Percentiles rank a stretch among this genome's conserved stretches.
phyloP scores from a whole-genome alignment of 176 grass and related monocot genomes.

The Oryza meridionalis region DNA sequence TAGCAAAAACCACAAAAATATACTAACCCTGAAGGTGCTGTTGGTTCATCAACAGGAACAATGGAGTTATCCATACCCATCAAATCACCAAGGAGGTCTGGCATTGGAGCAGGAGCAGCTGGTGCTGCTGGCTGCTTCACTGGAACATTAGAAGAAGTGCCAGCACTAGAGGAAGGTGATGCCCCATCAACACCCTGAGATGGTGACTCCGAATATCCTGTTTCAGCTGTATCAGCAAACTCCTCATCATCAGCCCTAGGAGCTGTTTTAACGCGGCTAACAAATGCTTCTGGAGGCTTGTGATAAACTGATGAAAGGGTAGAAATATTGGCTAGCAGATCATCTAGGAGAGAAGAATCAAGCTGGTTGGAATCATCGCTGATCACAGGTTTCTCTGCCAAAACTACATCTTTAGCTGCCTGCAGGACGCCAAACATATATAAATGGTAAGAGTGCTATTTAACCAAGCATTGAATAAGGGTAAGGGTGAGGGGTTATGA shows the following conservation, averaged over 20 bases:
- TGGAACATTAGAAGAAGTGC: slow-evolving; percentile 58
- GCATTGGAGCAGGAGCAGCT: slow-evolving; percentile 66
- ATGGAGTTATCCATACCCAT: slow-evolving; percentile 83
- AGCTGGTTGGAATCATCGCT: slow-evolving; percentile 97
- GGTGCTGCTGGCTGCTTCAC: slow-evolving; percentile 51
- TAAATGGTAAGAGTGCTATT: slow-evolving; percentile 15
- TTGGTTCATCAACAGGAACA: slow-evolving; percentile 72
- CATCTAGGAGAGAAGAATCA: slow-evolving; percentile 90
- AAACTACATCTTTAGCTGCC: slow-evolving; percentile 99
- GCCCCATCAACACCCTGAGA: slow-evolving; percentile 83
- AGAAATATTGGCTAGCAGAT: slow-evolving; percentile 95
- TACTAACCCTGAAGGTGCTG: slow-evolving; percentile 64
- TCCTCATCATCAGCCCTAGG: slow-evolving; percentile 85
- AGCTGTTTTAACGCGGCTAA: slow-evolving; percentile 83
- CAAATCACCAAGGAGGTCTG: slow-evolving; percentile 95
- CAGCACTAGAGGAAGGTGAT: slow-evolving; percentile 63
- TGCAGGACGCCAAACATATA: slow-evolving; percentile 38
- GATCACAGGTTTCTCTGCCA: slow-evolving; percentile 97
- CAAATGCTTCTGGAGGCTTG: slow-evolving; percentile 92
- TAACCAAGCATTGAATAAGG: slow-evolving; percentile 20
- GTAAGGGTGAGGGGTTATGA: not conserved
- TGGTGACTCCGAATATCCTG: slow-evolving; percentile 83
- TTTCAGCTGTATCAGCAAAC: slow-evolving; percentile 75
- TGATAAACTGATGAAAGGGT: slow-evolving; percentile 98
- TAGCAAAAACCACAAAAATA: not conserved